A percentile compares a stretch with the other conserved stretches of the same genome.
Conservation (phyloP, 2,329 filamentous ascomycete species). For the Pseudogymnoascus sp. region DNA sequence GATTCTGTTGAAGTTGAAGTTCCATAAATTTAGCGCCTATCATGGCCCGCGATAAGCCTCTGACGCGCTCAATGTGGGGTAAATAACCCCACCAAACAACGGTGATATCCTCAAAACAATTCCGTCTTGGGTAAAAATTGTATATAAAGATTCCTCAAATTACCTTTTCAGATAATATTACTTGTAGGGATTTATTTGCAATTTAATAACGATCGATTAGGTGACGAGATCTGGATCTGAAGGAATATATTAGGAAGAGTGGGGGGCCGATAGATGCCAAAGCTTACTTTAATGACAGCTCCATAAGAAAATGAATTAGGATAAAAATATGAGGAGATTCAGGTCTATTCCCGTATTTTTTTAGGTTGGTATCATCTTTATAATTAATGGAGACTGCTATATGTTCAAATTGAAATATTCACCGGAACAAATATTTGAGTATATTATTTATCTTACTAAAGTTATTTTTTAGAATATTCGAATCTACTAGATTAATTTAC, state of each 20-base stretch:
- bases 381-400: not conserved
- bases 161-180: not conserved
- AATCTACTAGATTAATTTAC: too few species aligned
- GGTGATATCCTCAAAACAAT: not conserved
- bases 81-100: not conserved
- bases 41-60: slow-evolving; percentile 4
- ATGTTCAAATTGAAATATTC: not conserved
- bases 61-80: slow-evolving; percentile 6
- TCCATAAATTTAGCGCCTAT: slow-evolving; percentile 8
- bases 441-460: too few species aligned
- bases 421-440: not conserved
- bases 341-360: not conserved
- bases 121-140: not conserved
- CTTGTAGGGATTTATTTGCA: not conserved
- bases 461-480: too few species aligned
- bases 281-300: slow-evolving; percentile 1
- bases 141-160: not conserved
- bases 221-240: not conserved
- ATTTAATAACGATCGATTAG: not conserved
- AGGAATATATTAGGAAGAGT: not conserved
- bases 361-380: not conserved
- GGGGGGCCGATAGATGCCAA: not conserved
- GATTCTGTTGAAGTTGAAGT: not conserved
- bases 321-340: not conserved
- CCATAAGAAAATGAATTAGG: not conserved